Base-by-base conservation (phyloP, 2,329 filamentous ascomycete species). In the Fusarium cicatricum region DNA sequence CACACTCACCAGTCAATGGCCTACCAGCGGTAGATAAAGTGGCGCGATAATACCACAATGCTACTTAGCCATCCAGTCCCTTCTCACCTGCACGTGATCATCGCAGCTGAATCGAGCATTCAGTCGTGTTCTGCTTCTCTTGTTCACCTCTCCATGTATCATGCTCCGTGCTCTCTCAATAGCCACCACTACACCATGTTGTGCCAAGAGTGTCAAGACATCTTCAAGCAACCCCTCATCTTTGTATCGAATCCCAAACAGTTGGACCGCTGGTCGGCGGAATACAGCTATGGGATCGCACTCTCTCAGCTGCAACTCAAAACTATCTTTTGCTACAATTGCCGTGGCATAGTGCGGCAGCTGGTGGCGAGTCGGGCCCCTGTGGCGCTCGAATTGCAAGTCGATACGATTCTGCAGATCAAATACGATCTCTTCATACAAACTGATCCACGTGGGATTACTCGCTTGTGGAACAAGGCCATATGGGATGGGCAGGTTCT, bases 141-240 rank as follows among this genome's bases (percentile, higher is more conserved):
- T n/a, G n/a, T n/a, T n/a, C n/a, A n/a, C n/a, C n/a, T n/a, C n/a
- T n/a, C n/a, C n/a, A n/a, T n/a, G n/a, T n/a, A n/a, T n/a, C n/a
- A n/a, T n/a, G n/a, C n/a, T n/a, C n/a, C n/a, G n/a, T n/a, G n/a
- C 21, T 21, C 21, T 21, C 4, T 21, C 21, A 21, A 21, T 21
- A 21, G 21, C 21, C 21, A 21, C 4, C 7, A 21, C 4, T 7
- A 21, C 4, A 21, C 21, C 19, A 52, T 52, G 49, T 16, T 46
- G 14, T 52, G 49, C 10, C n/a, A 14, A 21, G 49, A 47, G 21
- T 52, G 49, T 36, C 47, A 52, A 14, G 15, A 36, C 11, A 16
- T 53, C 7, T 43, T 54, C 17, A 38, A 29, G 1, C 44, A 50
- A n/a, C 44, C 51, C 11, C 12, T 49, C 4, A 15, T 32, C 3